phyloP scores from a whole-genome alignment of 139 green algal species.

The Tetraselmis chui region DNA sequence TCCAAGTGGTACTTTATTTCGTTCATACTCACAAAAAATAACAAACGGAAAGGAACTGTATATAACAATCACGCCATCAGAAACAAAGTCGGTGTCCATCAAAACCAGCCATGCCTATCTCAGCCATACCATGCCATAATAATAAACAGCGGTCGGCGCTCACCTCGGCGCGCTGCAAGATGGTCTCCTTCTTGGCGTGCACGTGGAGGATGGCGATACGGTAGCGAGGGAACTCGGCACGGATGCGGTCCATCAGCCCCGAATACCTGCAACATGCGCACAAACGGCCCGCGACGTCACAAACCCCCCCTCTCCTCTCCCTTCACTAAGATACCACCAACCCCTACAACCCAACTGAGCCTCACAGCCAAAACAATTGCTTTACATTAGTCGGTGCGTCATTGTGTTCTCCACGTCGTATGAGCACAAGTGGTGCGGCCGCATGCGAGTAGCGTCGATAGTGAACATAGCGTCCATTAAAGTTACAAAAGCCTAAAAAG shows the following conservation, averaged over 20 bases:
- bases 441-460: too few species aligned
- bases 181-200: background rate
- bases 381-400: too few species aligned
- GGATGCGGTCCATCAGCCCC: background rate
- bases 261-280: background rate
- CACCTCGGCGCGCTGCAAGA: background rate
- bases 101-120: too few species aligned
- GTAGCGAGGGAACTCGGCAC: background rate
- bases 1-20: too few species aligned
- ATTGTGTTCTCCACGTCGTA: too few species aligned
- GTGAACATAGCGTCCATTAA: too few species aligned
- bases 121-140: background rate
- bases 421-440: too few species aligned
- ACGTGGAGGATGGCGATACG: background rate
- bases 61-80: too few species aligned
- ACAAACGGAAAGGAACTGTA: too few species aligned
- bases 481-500: too few species aligned
- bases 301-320: background rate
- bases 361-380: background rate
- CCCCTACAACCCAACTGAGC: background rate
- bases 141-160: background rate
- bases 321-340: background rate
- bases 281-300: background rate
- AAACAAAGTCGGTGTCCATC: too few species aligned
- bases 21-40: too few species aligned